Base-by-base conservation (phyloP, 2,329 filamentous ascomycete genomes). In the Ascochyta rabiei region DNA sequence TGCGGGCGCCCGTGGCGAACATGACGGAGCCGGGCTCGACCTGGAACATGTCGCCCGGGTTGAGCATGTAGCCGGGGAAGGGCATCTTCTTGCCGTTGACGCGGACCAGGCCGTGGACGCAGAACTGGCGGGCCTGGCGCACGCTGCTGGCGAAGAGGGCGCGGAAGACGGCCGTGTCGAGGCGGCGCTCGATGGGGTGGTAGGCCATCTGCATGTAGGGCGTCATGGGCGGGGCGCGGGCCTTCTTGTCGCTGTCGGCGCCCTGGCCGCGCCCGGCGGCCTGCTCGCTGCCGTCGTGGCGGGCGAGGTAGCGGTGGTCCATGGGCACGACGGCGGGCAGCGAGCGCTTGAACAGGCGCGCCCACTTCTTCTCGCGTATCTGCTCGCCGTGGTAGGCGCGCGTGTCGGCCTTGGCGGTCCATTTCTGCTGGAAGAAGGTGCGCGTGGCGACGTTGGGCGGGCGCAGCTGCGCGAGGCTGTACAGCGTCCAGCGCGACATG, bases 361-460 rank as follows among this genome's bases (percentile, higher is more conserved):
- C 84, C 95, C 95, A 99, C 79, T 95, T 89, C 74, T 89, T 87
- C 80, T 99, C 95, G 62, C 88, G 87, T 64, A 99, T 88, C 72
- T 96, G 91, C 74, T 97, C 93, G 76, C 93, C 95, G 79, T 99
- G 95, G 77, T 98, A 99, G 60, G 84, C 87, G 64, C 95, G 88
- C 37, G 91, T 86, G 61, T 87, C 76, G 19, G 92, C 86, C 78
- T 99, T 99, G 69, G 93, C 90, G 1, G 79, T 77, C 93, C 93
- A 99, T 88, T 99, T 99, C 79, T 98, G 93, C 82, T 98, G 93
- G 84, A 96, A 99, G 79, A 95, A 96, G 39, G 93, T 97, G 23
- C 63, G 63, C 3, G 52, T 45, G 2, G 44, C 45, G 23, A 56
- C 46, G 15, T 66, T 71, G 16, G 82, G 84, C 2, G 75, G 69